Evolutionary conservation across 805 yeast species (phyloP), one percentile per base, ranked within the genome.

Genomic region (Teunomyces barrocoloradensis): DNA sequence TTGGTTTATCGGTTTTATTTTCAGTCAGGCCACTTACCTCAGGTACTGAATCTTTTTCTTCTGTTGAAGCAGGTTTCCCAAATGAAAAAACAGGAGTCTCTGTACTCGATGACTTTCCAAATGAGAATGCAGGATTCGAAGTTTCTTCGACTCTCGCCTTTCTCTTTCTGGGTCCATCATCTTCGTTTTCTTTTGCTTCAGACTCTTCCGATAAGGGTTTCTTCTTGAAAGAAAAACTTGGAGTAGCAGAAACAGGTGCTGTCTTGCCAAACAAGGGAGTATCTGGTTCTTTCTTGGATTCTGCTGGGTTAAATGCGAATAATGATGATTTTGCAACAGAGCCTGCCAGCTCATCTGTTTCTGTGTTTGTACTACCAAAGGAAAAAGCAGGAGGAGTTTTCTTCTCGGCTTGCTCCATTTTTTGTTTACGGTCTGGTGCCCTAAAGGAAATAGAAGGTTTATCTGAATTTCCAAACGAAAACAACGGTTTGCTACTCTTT

Each of bases 391-490:
- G 41, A n/a, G 44, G n/a, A 20, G 28, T 18, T 25, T 42, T 28
- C 40, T 36, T 13, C 4, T 18, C 20, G 20, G 4, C 20, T 3
- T 18, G 4, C 20, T 18, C 20, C 3, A 3, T 18, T 18, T 18
- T 18, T 18, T 2, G 20, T 18, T 18, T 18, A 4, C 4, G 2
- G 4, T 18, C 20, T 18, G 60, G 61, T 1, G 61, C 17, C 7
- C 34, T 52, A 40, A 60, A 55, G 17, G 48, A 18, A 3, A 59
- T 55, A 17, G 40, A 18, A 11, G 45, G 36, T 15, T 42, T 43
- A 10, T 29, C 37, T n/a, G 37, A 10, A 30, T 38, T 38, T 2
- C 63, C 65, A 45, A 61, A 59, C 6, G 54, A 52, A 45, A 59
- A 53, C n/a, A 30, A 20, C 10, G 59, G 57, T 13, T 41, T 41